Evolutionary conservation across 1,284 basidiomycete genomes (phyloP), one percentile per base, ranked within the genome.

Genomic region (Heliocybe sulcata): DNA sequence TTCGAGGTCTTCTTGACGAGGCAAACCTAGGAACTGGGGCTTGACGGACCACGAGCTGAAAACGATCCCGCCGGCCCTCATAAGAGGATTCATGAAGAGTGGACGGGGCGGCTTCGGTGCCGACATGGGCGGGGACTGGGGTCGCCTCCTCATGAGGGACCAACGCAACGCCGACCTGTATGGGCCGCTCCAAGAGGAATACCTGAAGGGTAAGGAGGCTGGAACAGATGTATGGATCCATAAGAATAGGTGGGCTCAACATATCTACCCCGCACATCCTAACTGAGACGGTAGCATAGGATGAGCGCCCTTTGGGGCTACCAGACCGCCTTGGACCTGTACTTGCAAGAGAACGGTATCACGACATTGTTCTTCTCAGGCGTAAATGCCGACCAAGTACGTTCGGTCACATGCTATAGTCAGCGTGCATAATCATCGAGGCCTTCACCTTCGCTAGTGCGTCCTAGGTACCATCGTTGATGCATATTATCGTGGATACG

Each of bases 161-260:
- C 75, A 73, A 55, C 72, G 67, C 56, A 87, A 81, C 59, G 65
- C 77, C 14, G 72, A 74, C n/a, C 67, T 86, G 51, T 85, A 86
- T 64, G 81, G 77, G 0, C 81, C 82, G 1, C 69, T 87, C 50
- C 81, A 86, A 57, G 69, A 65, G 1, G 73, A 79, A 56, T 86
- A 78, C 60, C 58, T 77, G 55, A 72, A 76, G 54, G 83, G 83
- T 8, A 69, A 73, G 58, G 68, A 73, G 11, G 67, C 65, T 4
- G 83, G 82, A 0, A 82, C 81, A 20, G 84, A 87, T 67, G 72
- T 83, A 54, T 87, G 83, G 84, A 81, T 87, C 54, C 80, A 87
- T 65, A 87, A 87, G 67, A 87, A 86, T 65, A 70, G 83, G 83
- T 81, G 59, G 22, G 70, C 58, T 2, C 26, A 38, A 31, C 26